Evolutionary conservation across 768 basidiomycete species (phyloP), one percentile per base, ranked within the genome.

Genomic region (Rhodotorula paludigena): DNA sequence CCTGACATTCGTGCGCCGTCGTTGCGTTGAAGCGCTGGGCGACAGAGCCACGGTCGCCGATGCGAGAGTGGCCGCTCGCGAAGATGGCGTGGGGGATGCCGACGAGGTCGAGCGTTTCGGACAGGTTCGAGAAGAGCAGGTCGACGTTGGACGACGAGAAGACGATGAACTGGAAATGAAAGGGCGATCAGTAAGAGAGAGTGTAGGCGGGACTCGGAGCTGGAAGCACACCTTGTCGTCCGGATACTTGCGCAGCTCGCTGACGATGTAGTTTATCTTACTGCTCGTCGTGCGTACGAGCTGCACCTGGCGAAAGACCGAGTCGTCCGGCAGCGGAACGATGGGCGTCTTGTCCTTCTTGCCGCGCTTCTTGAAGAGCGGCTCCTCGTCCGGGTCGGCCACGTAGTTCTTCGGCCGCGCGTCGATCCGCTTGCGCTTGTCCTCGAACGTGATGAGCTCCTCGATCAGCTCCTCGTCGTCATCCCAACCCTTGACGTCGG

Each of bases 391-490:
- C 18, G 36, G 23, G 18, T 44, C 52, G 35, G 51, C 33, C 32
- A 44, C n/a, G 7, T 2, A 47, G 15, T 16, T 21, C 36, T 48
- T 41, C 14, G 47, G 36, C 30, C 35, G 45, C 3, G 48, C 30
- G 44, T 66, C 64, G 42, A 51, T 41, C 1, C 70, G 32, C 38
- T 57, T 61, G 25, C 64, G 51, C 41, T 58, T 65, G 14, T 54
- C 47, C 57, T 68, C 64, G 66, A 72, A 64, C 6, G 71, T 73
- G 60, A 63, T 60, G 18, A 73, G 25, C 47, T 73, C 71, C 55
- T 73, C 71, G n/a, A 52, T 18, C 9, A 73, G 62, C 23, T 73
- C 71, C 20, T 73, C 71, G 49, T 66, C 71, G 49, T 73, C 71
- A n/a, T 48, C 47, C 64, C 64, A 73, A 30, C 7, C 58, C 21